These are phyloP conservation scores for Rhizopogon rudus DNA, from an alignment of 768 basidiomycete species.

Conservation along the genomic window DNA sequence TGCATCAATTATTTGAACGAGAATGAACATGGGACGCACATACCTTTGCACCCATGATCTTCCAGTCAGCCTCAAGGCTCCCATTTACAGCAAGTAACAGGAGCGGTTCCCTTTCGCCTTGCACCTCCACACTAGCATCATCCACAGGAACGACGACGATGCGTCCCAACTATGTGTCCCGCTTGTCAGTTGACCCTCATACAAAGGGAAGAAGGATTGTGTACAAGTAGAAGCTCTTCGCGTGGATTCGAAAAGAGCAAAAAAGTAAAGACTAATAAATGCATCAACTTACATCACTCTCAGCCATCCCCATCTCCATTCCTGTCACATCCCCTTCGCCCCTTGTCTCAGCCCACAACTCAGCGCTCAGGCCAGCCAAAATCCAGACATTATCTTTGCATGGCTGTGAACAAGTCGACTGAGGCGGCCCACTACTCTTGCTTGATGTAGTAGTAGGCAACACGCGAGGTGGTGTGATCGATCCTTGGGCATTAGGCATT, in stretches of 20 bases:
- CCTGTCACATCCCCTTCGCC: slow-evolving; percentile 29
- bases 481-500: not conserved
- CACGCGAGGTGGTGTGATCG: too few species aligned
- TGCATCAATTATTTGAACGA: not conserved
- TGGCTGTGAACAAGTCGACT: slow-evolving; percentile 18
- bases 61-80: slow-evolving; percentile 58
- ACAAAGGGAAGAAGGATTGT: not conserved
- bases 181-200: not conserved
- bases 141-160: slow-evolving; percentile 65
- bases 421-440: not conserved
- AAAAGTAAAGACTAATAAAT: not conserved
- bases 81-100: slow-evolving; percentile 70
- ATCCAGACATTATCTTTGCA: slow-evolving; percentile 73
- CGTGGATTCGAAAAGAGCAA: not conserved
- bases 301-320: slow-evolving; percentile 52
- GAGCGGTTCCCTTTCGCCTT: slow-evolving; percentile 40
- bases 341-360: slow-evolving; percentile 74
- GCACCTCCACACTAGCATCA: slow-evolving; percentile 16
- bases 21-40: slow-evolving; percentile 5
- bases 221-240: not conserved
- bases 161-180: slow-evolving; percentile 53
- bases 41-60: slow-evolving; percentile 59
- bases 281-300: slow-evolving; percentile 58
- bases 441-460: not conserved
- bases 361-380: slow-evolving; percentile 64